A percentile compares a stretch with the other conserved stretches of the same genome.
phyloP scores from a whole-genome alignment of 1,284 basidiomycete species.

The Dichomitus squalens region DNA sequence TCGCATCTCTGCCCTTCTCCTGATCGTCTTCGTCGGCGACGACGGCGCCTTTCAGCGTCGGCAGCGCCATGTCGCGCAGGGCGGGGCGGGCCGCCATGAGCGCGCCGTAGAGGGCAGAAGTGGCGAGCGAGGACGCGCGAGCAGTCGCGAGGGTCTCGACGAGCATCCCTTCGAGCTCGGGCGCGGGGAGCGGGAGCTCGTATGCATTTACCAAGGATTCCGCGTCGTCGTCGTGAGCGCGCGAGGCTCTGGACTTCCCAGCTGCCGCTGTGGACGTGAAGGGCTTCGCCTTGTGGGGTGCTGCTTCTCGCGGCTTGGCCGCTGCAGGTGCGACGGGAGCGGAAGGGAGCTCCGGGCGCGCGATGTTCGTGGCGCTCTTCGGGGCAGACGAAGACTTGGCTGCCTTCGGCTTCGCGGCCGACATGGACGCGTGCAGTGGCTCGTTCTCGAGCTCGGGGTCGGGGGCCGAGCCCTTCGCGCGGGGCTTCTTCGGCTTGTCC shows the following conservation, averaged over 20 bases:
- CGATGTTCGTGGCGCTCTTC: slow-evolving; percentile 22
- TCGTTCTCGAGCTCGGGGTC: slow-evolving; percentile 17
- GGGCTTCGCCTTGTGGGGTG: not conserved
- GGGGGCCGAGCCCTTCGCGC: not conserved
- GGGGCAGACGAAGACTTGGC: slow-evolving; percentile 2
- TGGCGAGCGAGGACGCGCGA: slow-evolving; percentile 66
- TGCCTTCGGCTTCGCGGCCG: not conserved
- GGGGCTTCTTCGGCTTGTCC: slow-evolving; percentile 15
- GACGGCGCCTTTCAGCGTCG: slow-evolving; percentile 10
- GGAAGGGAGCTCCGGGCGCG: not conserved
- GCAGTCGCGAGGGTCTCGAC: slow-evolving; percentile 75
- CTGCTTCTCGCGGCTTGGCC: not conserved
- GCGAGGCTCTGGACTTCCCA: not conserved
- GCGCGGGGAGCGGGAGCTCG: slow-evolving; percentile 26
- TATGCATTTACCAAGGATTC: slow-evolving; percentile 5
- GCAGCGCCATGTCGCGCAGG: slow-evolving; percentile 32
- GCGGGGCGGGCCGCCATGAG: slow-evolving; percentile 56
- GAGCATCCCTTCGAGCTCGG: slow-evolving; percentile 53
- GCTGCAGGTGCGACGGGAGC: not conserved
- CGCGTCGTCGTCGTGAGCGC: not conserved
- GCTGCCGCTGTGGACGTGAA: not conserved
- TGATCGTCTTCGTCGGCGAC: slow-evolving; percentile 5
- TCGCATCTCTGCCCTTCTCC: not conserved
- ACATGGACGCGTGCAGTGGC: slow-evolving; percentile 2
- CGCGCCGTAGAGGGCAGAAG: slow-evolving; percentile 53